Percentiles rank a stretch among this genome's conserved stretches.
These are phyloP conservation scores for Phytophthora chlamydospora DNA, from an alignment of 352 stramenopile species.

Conservation along the genomic window DNA sequence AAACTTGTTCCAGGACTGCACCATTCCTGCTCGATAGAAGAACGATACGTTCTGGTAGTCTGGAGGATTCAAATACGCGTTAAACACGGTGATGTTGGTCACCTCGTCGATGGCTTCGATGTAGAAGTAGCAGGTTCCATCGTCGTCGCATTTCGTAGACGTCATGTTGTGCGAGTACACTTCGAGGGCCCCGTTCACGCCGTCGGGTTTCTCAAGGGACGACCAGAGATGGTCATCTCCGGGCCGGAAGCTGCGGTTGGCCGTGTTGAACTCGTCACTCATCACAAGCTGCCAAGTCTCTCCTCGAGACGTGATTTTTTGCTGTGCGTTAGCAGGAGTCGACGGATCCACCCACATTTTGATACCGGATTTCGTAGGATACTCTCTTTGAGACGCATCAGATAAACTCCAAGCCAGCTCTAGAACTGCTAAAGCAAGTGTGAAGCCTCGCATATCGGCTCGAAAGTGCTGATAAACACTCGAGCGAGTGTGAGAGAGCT, in stretches of 20 bases:
- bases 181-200: conserved; percentile 90
- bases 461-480: conserved; percentile 4
- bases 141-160: conserved; percentile 54
- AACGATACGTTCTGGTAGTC: conserved; percentile 48
- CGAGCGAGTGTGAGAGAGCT: background rate
- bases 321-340: conserved; percentile 45
- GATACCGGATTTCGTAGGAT: conserved; percentile 51
- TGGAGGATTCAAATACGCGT: conserved; percentile 51
- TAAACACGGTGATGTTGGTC: conserved; percentile 48
- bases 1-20: conserved; percentile 96
- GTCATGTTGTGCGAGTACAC: conserved; percentile 92
- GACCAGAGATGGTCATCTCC: conserved; percentile 94
- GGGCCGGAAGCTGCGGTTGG: conserved; percentile 86
- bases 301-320: conserved; percentile 41
- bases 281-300: conserved; percentile 78
- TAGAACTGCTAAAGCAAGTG: background rate
- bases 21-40: conserved; percentile 76
- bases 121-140: conserved; percentile 61
- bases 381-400: conserved; percentile 22
- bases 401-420: background rate
- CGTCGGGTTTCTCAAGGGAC: conserved; percentile 93
- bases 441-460: conserved; percentile 1
- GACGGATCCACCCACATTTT: conserved; percentile 52
- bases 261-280: conserved; percentile 94
- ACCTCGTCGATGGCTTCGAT: conserved; percentile 56